Percentiles rank a stretch among this genome's conserved stretches.
These are phyloP conservation scores for Heimioporus sp. DNA, from an alignment of 768 basidiomycete species.

Conservation along the genomic window DNA sequence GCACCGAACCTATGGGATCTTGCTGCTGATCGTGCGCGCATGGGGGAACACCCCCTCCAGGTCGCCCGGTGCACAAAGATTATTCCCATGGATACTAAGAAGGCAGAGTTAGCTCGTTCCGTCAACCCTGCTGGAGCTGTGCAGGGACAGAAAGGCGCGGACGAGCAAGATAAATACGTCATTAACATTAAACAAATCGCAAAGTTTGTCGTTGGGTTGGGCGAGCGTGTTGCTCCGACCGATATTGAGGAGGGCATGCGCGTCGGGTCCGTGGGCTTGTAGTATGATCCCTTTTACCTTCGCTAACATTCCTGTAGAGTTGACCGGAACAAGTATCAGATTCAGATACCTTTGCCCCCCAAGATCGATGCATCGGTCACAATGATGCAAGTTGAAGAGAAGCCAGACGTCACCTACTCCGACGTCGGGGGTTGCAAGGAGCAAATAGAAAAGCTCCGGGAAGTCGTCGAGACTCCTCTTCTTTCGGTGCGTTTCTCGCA, in stretches of 20 bases:
- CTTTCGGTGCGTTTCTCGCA: conserved; percentile 65
- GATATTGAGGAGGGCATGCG: conserved; percentile 99
- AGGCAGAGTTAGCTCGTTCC: conserved; percentile 74
- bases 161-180: conserved; percentile 99
- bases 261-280: conserved; percentile 73
- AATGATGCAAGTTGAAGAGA: conserved; percentile 99
- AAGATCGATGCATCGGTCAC: conserved; percentile 99
- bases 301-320: conserved; percentile 51
- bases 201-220: conserved; percentile 97
- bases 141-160: conserved; percentile 93
- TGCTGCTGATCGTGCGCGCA: conserved; percentile 86
- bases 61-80: conserved; percentile 99
- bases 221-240: conserved; percentile 94
- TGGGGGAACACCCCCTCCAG: conserved; percentile 91
- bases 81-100: conserved; percentile 75
- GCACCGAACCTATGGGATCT: conserved; percentile 98
- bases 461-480: conserved; percentile 96
- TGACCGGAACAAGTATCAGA: conserved; percentile 96
- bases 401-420: conserved; percentile 96
- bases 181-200: conserved; percentile 99
- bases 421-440: conserved; percentile 99
- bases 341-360: conserved; percentile 96
- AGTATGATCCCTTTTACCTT: neutral
- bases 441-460: conserved; percentile 97
- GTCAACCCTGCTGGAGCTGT: conserved; percentile 75